Percentiles rank a stretch among this genome's conserved stretches.
Evolutionary conservation across 2,329 filamentous ascomycete genomes (phyloP).

Genomic region (Lachnellula suecica): DNA sequence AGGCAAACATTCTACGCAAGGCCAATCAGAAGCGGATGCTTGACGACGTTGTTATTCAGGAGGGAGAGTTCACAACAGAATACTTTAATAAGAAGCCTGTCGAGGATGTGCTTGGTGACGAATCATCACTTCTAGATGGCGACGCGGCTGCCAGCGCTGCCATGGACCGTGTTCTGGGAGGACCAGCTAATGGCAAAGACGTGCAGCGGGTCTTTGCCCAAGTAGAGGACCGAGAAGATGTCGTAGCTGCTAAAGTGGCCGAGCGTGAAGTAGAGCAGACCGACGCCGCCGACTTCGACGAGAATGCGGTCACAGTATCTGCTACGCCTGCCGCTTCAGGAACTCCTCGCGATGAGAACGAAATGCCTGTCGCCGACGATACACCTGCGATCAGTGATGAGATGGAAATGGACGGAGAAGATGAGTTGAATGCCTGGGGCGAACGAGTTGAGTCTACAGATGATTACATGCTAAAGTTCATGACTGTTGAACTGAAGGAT

Average conservation of each 20-base stretch:
- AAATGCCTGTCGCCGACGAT: conserved; percentile 43
- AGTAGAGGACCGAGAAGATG: conserved; percentile 90
- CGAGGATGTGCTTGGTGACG: conserved; percentile 64
- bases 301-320: conserved; percentile 47
- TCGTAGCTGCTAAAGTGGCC: conserved; percentile 80
- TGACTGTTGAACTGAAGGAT: conserved; percentile 60
- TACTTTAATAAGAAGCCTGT: conserved; percentile 80
- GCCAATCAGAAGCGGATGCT: conserved; percentile 97
- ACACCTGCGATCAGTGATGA: conserved; percentile 22
- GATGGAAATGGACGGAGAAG: conserved; percentile 35
- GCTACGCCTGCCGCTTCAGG: conserved; percentile 28
- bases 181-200: conserved; percentile 54
- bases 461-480: conserved; percentile 71
- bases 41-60: conserved; percentile 97
- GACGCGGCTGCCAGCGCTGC: conserved; percentile 76
- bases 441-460: conserved; percentile 63
- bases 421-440: conserved; percentile 60
- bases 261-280: conserved; percentile 84
- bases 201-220: conserved; percentile 77
- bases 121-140: conserved; percentile 52
- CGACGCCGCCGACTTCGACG: conserved; percentile 82
- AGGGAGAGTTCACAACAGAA: conserved; percentile 96
- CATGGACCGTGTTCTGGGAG: conserved; percentile 80
- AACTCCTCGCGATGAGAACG: conserved; percentile 27
- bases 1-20: conserved; percentile 95